Percentiles rank a stretch among this genome's conserved stretches.
Evolutionary conservation across 2,329 filamentous ascomycete genomes (phyloP).

Genomic region (Fusarium multiceps): DNA sequence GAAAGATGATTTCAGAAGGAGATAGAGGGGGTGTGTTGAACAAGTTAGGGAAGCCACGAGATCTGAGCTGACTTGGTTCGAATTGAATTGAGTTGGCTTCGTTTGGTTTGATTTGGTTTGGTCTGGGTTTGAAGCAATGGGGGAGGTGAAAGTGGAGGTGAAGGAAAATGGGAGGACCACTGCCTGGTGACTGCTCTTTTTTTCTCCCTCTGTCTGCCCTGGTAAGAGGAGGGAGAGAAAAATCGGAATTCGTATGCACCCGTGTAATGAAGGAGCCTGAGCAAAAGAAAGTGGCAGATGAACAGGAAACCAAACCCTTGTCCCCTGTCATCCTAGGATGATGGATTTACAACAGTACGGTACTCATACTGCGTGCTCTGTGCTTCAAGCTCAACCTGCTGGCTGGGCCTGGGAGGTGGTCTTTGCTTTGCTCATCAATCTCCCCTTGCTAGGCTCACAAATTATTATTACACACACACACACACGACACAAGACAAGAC

Average conservation of each 20-base stretch:
- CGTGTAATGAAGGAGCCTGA: constrained; percentile 28
- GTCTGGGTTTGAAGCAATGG: neutral
- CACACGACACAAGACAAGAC: constrained; percentile 10
- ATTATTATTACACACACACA: constrained; percentile 10
- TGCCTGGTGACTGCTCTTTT: constrained; percentile 39
- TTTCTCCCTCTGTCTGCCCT: neutral
- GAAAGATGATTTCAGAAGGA: constrained; percentile 17
- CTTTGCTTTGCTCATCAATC: constrained; percentile 40
- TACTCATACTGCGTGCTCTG: constrained; percentile 26
- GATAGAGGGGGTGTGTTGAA: constrained; percentile 33
- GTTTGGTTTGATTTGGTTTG: neutral
- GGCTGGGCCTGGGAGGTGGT: constrained; percentile 34
- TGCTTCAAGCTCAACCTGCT: constrained; percentile 22
- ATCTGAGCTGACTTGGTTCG: neutral
- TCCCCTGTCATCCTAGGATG: constrained; percentile 39
- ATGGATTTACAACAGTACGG: neutral
- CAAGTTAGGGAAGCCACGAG: constrained; percentile 7
- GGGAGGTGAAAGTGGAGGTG: constrained; percentile 32
- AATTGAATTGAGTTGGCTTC: neutral
- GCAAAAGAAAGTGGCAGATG: constrained; percentile 27
- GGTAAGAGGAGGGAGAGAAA: constrained; percentile 14
- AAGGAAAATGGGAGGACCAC: constrained; percentile 32
- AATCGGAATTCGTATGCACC: constrained; percentile 18
- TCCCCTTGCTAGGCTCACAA: constrained; percentile 41
- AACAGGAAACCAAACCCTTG: constrained; percentile 39